Base-by-base conservation (phyloP, 2,329 filamentous ascomycete species). In the Septoria petroselini region DNA sequence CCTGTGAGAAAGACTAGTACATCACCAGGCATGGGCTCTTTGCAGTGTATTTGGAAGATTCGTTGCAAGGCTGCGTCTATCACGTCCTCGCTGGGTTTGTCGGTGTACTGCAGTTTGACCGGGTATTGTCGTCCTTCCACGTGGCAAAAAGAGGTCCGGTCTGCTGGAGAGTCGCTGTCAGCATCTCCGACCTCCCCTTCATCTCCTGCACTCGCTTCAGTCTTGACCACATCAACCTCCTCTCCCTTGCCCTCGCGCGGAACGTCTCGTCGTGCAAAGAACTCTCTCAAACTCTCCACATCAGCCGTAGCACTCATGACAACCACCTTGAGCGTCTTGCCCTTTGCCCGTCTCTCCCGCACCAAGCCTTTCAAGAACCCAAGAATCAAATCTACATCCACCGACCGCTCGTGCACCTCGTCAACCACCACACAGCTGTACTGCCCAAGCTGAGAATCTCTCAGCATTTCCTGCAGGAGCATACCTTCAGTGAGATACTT, bases 271-370 rank as follows among this genome's bases (percentile, higher is more conserved):
- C 38, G 50, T 53, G 71, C 70, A 57, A 97, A 96, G 67, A 95
- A 97, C 0, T 74, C 73, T 35, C 81, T 77, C 25, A 97, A 82
- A 48, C 79, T 82, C 53, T 91, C 84, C 50, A 95, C 83, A 67
- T 97, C 88, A 30, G 90, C 88, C 5, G 93, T 98, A 41, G 93
- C 93, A 76, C 91, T 96, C 93, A 98, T 98, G 65, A 97, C 81
- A 27, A 95, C 81, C 3, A 97, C 83, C 68, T 95, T 97, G 48
- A 98, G 73, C 1, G 86, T 84, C 30, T 80, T 78, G 48, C 83
- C 76, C 2, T 78, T 75, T 25, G 79, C 73, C 31, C 80, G 78
- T 49, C 83, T 76, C 2, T 78, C 75, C 27, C 79, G 73, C 1
- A 93, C 72, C 39, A 97, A 80, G 53, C 86, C 85, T 64, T 88